These are phyloP conservation scores for Ogataea minuta DNA, from an alignment of 805 yeast species.

Conservation along the genomic window DNA sequence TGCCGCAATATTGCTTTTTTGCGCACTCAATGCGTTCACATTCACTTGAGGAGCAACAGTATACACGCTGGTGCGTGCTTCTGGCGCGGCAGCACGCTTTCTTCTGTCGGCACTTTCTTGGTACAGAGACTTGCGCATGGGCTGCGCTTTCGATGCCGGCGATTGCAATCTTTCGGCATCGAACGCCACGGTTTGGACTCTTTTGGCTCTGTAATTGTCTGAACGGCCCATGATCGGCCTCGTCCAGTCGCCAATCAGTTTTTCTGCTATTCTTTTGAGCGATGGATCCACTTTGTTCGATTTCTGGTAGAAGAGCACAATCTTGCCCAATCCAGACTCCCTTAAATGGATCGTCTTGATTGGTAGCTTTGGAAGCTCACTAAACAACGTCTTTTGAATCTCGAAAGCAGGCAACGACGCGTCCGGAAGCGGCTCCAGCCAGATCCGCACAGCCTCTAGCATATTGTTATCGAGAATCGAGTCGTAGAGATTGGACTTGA, in stretches of 20 bases:
- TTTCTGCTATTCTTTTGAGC: conserved; percentile 85
- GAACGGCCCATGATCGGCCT: conserved; percentile 96
- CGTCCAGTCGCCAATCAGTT: conserved; percentile 94
- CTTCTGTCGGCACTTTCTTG: conserved; percentile 90
- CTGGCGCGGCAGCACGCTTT: conserved; percentile 95
- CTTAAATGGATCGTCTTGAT: conserved; percentile 93
- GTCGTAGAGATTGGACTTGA: conserved; percentile 84
- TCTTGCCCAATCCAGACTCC: conserved; percentile 93
- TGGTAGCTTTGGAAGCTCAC: conserved; percentile 73
- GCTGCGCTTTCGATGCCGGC: conserved; percentile 28
- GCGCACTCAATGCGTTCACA: conserved; percentile 42
- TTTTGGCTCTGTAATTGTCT: conserved; percentile 88
- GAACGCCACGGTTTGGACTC: conserved; percentile 66
- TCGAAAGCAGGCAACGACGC: conserved; percentile 97
- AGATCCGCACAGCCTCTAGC: conserved; percentile 87
- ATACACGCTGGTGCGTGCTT: conserved; percentile 82
- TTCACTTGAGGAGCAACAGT: conserved; percentile 85
- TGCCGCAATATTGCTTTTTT: conserved; percentile 36
- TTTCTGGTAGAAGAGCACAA: conserved; percentile 88
- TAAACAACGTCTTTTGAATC: conserved; percentile 84
- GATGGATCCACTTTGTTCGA: conserved; percentile 84
- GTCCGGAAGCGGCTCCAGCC: conserved; percentile 98
- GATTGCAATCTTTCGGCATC: conserved; percentile 54
- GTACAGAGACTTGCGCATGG: conserved; percentile 56
- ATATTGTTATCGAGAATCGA: conserved; percentile 91